These are phyloP conservation scores for Umbelopsis ramanniana DNA, from an alignment of 192 early-diverging fungal species.

Conservation along the genomic window DNA sequence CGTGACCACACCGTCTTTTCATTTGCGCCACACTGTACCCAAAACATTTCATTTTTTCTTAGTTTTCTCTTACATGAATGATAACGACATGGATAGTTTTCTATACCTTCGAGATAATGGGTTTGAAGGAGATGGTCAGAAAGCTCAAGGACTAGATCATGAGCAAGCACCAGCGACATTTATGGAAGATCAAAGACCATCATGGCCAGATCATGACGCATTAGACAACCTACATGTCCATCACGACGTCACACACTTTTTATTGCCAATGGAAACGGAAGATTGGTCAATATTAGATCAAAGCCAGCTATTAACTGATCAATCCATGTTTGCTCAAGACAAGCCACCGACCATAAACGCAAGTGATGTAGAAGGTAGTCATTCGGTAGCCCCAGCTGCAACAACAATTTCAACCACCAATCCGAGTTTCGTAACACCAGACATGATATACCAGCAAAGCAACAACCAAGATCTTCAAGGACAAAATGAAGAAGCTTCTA, in stretches of 20 bases:
- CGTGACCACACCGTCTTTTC: neutral
- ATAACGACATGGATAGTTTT: constrained; percentile 16
- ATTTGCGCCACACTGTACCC: neutral
- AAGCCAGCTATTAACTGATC: neutral
- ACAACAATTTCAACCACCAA: neutral
- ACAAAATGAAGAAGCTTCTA: neutral
- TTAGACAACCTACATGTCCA: neutral
- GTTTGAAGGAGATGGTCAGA: constrained; percentile 2
- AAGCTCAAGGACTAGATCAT: neutral
- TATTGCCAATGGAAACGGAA: constrained; percentile 2
- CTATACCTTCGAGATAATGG: constrained; percentile 3
- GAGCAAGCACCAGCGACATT: neutral
- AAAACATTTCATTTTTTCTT: neutral
- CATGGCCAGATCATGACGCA: constrained; percentile 9
- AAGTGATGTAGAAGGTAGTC: neutral
- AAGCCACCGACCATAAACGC: neutral
- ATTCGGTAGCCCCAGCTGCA: too few species aligned
- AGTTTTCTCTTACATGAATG: neutral
- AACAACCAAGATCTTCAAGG: neutral
- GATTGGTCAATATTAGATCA: constrained; percentile 10
- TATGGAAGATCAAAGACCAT: constrained; percentile 12
- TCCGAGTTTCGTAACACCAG: neutral
- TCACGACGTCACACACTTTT: constrained; percentile 12
- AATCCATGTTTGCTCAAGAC: neutral
- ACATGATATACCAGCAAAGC: neutral